These are phyloP conservation scores for Tolypocladium sp. DNA, from an alignment of 2,329 filamentous ascomycete genomes.

Conservation along the genomic window DNA sequence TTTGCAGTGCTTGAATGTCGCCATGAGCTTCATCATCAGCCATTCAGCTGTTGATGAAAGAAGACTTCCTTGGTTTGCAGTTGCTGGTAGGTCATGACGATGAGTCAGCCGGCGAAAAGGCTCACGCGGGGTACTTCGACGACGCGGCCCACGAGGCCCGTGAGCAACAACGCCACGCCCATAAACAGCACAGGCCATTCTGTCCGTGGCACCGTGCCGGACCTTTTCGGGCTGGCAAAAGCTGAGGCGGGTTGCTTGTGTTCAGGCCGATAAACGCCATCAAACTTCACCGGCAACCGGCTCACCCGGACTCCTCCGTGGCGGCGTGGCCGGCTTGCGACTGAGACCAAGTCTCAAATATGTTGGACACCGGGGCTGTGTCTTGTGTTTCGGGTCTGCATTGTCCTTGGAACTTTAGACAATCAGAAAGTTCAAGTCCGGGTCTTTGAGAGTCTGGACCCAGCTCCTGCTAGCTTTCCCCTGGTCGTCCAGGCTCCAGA, in stretches of 20 bases:
- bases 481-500: conserved; percentile 31
- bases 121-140: neutral
- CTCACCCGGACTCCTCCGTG: neutral
- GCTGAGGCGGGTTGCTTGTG: neutral
- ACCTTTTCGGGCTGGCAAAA: neutral
- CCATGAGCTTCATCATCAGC: neutral
- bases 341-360: neutral
- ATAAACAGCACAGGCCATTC: neutral
- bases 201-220: neutral
- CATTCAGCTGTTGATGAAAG: neutral
- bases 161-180: neutral
- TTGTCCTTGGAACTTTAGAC: conserved; percentile 16
- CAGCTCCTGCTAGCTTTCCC: conserved; percentile 23
- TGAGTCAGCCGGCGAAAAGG: neutral
- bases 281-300: neutral
- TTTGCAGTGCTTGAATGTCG: neutral
- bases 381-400: too few species aligned
- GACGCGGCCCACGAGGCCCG: too few species aligned
- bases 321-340: neutral
- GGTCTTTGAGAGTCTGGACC: conserved; percentile 33
- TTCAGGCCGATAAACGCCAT: neutral
- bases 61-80: neutral
- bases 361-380: neutral
- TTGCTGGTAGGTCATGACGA: neutral
- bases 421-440: conserved; percentile 33